A percentile compares a stretch with the other conserved stretches of the same genome.
Evolutionary conservation across 148 eudicot species (phyloP).

Genomic region (Fagopyrum tataricum): DNA sequence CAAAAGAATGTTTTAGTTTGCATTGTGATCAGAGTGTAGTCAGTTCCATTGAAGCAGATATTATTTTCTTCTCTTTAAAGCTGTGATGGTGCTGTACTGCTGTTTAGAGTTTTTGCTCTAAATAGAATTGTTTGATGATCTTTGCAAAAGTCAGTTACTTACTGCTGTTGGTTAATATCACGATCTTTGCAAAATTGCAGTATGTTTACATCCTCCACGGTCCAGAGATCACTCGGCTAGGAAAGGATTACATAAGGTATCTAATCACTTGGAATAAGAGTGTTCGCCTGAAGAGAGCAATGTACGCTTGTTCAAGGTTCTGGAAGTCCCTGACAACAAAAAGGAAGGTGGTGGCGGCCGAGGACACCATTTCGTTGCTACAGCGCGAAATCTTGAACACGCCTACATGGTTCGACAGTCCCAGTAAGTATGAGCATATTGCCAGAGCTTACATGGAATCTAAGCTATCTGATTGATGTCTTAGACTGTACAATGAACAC

Average conservation of each 20-base stretch:
- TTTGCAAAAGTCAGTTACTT: too few species aligned
- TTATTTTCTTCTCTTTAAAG: neutral
- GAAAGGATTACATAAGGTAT: conserved; percentile 39
- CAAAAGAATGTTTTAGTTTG: neutral
- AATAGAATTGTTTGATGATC: too few species aligned
- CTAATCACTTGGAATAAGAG: conserved; percentile 42
- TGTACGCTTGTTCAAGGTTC: conserved; percentile 34
- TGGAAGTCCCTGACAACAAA: conserved; percentile 16
- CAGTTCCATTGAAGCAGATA: neutral
- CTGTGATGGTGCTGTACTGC: neutral
- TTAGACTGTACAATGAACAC: too few species aligned
- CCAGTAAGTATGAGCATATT: conserved; percentile 30
- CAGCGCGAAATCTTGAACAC: conserved; percentile 46
- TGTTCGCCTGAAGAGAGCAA: conserved; percentile 34
- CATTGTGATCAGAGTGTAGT: neutral
- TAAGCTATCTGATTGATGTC: neutral
- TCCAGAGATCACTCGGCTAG: conserved; percentile 39
- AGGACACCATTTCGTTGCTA: conserved; percentile 33
- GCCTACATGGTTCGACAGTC: conserved; percentile 50
- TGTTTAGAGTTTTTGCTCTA: neutral
- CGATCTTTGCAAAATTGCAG: conserved; percentile 51
- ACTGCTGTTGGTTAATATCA: too few species aligned
- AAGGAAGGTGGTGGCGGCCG: conserved; percentile 19
- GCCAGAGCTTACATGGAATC: conserved; percentile 13
- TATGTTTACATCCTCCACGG: conserved; percentile 60